These are phyloP conservation scores for Cladorrhinum sp. DNA, from an alignment of 2,329 filamentous ascomycete genomes.

Conservation along the genomic window DNA sequence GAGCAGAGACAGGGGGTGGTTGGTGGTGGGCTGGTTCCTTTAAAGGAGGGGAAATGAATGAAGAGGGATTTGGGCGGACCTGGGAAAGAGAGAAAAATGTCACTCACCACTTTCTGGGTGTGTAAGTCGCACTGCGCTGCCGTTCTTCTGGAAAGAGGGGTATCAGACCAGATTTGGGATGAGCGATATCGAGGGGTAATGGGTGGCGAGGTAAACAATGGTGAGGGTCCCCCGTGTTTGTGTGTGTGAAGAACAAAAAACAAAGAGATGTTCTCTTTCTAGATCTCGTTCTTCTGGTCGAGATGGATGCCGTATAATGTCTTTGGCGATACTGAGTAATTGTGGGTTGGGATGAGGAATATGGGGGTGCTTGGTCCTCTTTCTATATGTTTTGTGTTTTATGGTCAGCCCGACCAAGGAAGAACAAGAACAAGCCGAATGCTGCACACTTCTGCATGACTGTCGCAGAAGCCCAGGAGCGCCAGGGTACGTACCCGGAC, in stretches of 20 bases:
- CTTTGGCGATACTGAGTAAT: conserved; percentile 16
- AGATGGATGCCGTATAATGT: conserved; percentile 21
- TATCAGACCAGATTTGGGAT: conserved; percentile 24
- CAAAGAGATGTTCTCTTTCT: conserved; percentile 2
- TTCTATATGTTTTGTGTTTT: conserved; percentile 27
- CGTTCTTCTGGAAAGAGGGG: conserved; percentile 28
- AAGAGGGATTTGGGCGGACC: conserved; percentile 17
- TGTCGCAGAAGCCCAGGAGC: conserved; percentile 16
- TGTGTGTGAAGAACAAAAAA: conserved; percentile 11
- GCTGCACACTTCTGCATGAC: conserved; percentile 12
- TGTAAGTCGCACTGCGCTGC: conserved; percentile 27
- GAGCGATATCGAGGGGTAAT: conserved; percentile 5
- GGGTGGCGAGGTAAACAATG: too few species aligned
- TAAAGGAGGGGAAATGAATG: conserved; percentile 16
- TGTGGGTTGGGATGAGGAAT: conserved; percentile 21
- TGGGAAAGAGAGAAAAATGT: conserved; percentile 23
- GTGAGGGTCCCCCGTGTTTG: too few species aligned
- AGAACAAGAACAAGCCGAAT: background rate
- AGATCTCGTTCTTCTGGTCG: conserved; percentile 15
- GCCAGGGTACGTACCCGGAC: conserved; percentile 22
- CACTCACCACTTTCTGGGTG: conserved; percentile 27
- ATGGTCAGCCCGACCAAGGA: conserved; percentile 23
- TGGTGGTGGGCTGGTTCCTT: conserved; percentile 10
- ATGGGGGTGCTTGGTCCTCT: conserved; percentile 23
- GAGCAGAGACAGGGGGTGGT: conserved; percentile 2